Evolutionary conservation across 2,329 filamentous ascomycete species (phyloP), one percentile per base, ranked within the genome.

Genomic region (Ophiostoma ulmi): DNA sequence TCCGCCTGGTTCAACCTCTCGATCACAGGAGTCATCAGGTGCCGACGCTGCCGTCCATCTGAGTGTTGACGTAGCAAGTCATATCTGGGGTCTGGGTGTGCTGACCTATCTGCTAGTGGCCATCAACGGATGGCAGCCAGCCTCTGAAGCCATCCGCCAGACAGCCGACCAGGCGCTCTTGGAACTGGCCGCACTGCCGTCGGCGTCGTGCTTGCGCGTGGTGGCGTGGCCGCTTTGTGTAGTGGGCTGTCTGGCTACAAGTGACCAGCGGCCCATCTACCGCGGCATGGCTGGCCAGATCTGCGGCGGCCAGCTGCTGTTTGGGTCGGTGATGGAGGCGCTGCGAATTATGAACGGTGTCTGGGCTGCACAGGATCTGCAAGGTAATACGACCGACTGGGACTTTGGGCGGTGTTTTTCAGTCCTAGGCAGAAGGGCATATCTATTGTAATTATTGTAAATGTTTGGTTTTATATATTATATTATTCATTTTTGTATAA

Each of bases 91-190:
- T 0, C 80, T 84, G 64, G 83, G 83, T 0, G 78, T 81, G 0
- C 77, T 84, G 1, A 79, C 81, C 8, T 86, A 86, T 71, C 79
- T 86, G 14, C 77, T 79, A 14, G 81, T 84, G 4, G 82, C 86
- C 26, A 78, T 84, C 3, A 81, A 80, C 1, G 85, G 84, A 3
- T 86, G 83, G 84, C 83, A 0, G 80, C 69, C 35, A 1, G 44
- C 55, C 3, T 39, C 55, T 26, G 52, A 66, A 22, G 38, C 26
- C 14, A 69, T 73, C 5, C 74, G 74, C 35, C 70, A 72, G 1
- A 73, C 74, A 1, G 75, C 76, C 3, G 72, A 72, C 55, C n/a
- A 72, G 70, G 41, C 69, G 10, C 61, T 76, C 14, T 68, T 69
- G 20, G 72, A 74, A 35, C 61, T 72, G 38, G 73, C 73, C 5